Evolutionary conservation across 2,329 filamentous ascomycete genomes (phyloP).

Genomic region (Verticillium nonalfalfae): DNA sequence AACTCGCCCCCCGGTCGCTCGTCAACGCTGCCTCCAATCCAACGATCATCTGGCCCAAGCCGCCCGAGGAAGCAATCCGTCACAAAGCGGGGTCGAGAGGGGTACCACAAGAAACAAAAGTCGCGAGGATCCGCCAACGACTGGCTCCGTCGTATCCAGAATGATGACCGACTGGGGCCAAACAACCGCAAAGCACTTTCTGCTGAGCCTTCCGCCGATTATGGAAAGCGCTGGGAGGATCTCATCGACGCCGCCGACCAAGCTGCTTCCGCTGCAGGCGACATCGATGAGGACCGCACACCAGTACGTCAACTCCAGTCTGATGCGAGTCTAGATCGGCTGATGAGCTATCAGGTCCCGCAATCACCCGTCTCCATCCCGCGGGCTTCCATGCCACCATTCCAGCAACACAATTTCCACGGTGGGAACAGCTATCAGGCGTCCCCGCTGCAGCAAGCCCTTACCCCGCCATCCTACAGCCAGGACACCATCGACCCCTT

Average conservation of each 20-base stretch:
- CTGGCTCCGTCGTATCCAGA: conserved; percentile 54
- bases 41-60: conserved; percentile 57
- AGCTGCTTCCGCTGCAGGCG: conserved; percentile 80
- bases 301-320: conserved; percentile 48
- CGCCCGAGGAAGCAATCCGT: conserved; percentile 82
- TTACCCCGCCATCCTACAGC: conserved; percentile 74
- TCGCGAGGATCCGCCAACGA: conserved; percentile 65
- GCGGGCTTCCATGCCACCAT: conserved; percentile 55
- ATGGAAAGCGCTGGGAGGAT: conserved; percentile 93
- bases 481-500: conserved; percentile 70
- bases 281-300: conserved; percentile 83
- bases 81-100: conserved; percentile 67
- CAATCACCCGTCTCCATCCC: conserved; percentile 60
- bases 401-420: conserved; percentile 37
- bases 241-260: conserved; percentile 77
- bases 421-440: conserved; percentile 69
- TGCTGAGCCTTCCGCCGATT: conserved; percentile 73
- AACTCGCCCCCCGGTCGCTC: conserved; percentile 82
- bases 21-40: conserved; percentile 79
- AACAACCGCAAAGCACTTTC: conserved; percentile 79
- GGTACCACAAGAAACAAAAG: conserved; percentile 74
- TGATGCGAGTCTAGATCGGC: conserved; percentile 26
- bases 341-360: conserved; percentile 40
- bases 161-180: conserved; percentile 57
- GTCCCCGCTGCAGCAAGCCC: conserved; percentile 81